Evolutionary conservation across 2,329 filamentous ascomycete species (phyloP), one percentile per base, ranked within the genome.

Genomic region (Laburnicola sp.): DNA sequence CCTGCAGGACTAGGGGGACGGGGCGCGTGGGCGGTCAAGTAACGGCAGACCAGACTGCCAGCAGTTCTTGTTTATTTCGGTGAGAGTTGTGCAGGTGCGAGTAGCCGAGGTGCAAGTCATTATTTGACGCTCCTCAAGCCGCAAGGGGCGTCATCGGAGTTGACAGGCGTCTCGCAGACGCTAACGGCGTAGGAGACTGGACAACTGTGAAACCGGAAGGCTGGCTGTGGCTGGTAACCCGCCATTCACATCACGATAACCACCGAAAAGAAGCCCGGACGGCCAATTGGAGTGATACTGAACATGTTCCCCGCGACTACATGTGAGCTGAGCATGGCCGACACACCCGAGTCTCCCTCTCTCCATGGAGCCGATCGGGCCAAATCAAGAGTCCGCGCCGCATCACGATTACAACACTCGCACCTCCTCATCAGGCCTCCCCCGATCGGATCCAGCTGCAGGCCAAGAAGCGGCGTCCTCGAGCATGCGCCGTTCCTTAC

Each of bases 401-500:
- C 26, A 25, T 25, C 44, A 47, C 26, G n/a, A 35, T 23, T 22
- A 11, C 22, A 21, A 16, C 30, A 8, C 23, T 21, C 32, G 25
- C 44, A 43, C 11, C 39, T 16, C 16, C 42, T 48, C 45, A 34
- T 44, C 44, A 23, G 30, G 9, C 39, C 30, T 34, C 46, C 50
- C 51, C 53, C 53, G 53, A 40, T 47, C 34, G 16, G 27, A 27
- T 43, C 35, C 37, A 31, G 21, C 49, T 54, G 56, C 53, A 54
- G 40, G 60, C 57, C 59, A 57, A 60, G 55, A 22, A 39, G 47
- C 53, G 40, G 63, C 66, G 48, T 52, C 56, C 44, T 65, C 63
- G 38, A 75, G 53, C 59, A 69, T 54, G 46, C 54, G 53, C 53
- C 63, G 58, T 52, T 73, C 72, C 50, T 57, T 57, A 43, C 55